These are phyloP conservation scores for Cyberlindnera xylosilytica DNA, from an alignment of 805 yeast genomes.

Conservation along the genomic window DNA sequence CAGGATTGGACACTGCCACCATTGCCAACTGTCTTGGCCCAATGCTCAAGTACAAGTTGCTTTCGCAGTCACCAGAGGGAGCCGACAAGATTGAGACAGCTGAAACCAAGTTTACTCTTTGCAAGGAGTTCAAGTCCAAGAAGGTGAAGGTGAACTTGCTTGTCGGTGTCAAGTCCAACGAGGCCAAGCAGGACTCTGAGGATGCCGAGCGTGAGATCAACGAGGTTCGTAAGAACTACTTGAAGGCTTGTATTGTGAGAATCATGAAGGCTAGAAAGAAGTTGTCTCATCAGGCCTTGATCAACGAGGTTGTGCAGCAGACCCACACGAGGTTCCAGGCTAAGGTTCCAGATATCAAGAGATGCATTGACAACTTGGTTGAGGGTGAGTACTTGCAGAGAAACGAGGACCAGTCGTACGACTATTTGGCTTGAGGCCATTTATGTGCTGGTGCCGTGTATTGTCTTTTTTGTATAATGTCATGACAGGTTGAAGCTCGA, in stretches of 20 bases:
- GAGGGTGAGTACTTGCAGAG: conserved; percentile 85
- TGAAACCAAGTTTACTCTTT: conserved; percentile 63
- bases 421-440: conserved; percentile 65
- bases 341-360: conserved; percentile 79
- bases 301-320: conserved; percentile 86
- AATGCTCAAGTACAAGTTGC: conserved; percentile 71
- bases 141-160: conserved; percentile 81
- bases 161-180: conserved; percentile 48
- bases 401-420: conserved; percentile 67
- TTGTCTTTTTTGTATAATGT: not conserved
- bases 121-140: conserved; percentile 80
- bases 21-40: conserved; percentile 79
- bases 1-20: conserved; percentile 62
- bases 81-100: conserved; percentile 48
- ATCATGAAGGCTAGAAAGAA: conserved; percentile 92
- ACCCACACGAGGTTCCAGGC: conserved; percentile 81
- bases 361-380: conserved; percentile 78
- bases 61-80: conserved; percentile 64
- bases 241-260: conserved; percentile 92
- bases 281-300: conserved; percentile 72
- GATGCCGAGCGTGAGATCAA: conserved; percentile 78
- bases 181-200: conserved; percentile 64
- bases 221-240: conserved; percentile 78
- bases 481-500: no score
- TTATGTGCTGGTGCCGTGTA: not conserved